Conservation (phyloP, 176 grass and related monocot species). For the Raddia guianensis region DNA sequence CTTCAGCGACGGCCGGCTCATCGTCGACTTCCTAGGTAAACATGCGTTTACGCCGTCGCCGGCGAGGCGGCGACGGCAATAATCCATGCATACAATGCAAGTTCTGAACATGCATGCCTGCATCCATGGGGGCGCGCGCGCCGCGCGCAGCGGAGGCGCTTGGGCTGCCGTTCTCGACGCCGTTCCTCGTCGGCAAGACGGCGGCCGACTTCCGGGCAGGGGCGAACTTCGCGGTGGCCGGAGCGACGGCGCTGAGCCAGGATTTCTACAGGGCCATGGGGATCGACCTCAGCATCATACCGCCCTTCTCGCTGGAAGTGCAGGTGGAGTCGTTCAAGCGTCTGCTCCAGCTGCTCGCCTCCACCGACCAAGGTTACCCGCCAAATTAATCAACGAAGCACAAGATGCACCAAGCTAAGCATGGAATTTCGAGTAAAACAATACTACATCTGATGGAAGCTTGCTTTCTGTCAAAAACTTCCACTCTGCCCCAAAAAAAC, state of each 20-base stretch:
- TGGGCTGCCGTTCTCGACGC: slow-evolving; percentile 37
- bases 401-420: too few relatives aligned
- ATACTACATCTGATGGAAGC: too few relatives aligned
- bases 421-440: too few relatives aligned
- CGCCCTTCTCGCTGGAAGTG: slow-evolving; percentile 54
- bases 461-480: too few relatives aligned
- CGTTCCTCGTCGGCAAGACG: slow-evolving; percentile 50
- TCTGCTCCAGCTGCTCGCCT: slow-evolving; percentile 43
- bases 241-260: slow-evolving; percentile 52
- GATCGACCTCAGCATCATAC: slow-evolving; percentile 37
- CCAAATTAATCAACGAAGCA: neutral
- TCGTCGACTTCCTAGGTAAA: slow-evolving; percentile 63
- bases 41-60: too few relatives aligned
- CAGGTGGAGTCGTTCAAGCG: slow-evolving; percentile 59
- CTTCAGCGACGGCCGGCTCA: slow-evolving; percentile 41
- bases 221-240: slow-evolving; percentile 56
- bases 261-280: slow-evolving; percentile 51
- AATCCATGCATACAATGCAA: too few relatives aligned
- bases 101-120: too few relatives aligned
- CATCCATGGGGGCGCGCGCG: neutral
- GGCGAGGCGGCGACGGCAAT: neutral
- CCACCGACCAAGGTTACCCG: slow-evolving; percentile 11
- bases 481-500: too few relatives aligned
- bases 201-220: slow-evolving; percentile 44
- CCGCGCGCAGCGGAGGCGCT: slow-evolving; percentile 49